Evolutionary conservation across 257 asterid genomes (phyloP), one percentile per base, ranked within the genome.

Genomic region (Apocynum venetum): DNA sequence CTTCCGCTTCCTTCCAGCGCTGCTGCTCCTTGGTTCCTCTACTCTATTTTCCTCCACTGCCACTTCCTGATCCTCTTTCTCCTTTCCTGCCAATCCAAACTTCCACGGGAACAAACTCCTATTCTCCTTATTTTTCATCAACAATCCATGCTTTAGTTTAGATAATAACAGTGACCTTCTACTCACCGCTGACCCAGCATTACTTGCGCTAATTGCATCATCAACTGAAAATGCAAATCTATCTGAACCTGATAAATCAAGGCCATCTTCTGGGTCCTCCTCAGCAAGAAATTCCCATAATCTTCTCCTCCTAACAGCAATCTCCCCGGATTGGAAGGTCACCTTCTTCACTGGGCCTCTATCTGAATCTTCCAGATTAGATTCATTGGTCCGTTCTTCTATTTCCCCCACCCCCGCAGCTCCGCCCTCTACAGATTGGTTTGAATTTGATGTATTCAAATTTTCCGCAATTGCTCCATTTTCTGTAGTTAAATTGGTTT

Each of bases 171-270:
- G 82, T 6, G 97, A 94, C 82, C 97, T 89, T 78, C 97, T 86
- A 81, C 82, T 88, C 86, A 83, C 92, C 2, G 96, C 96, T 76
- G 97, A 89, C 78, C 94, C 97, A 43, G 97, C 92, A 76, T 81
- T 79, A 31, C 86, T 94, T 79, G 92, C 95, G 65, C 94, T 92
- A 76, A 91, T 80, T 14, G 98, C 98, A 80, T 94, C 97, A 74
- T 92, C 96, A 64, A 94, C 97, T 0, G 98, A 91, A 86, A 94
- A 94, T 10, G 98, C 97, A 78, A 94, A 94, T 79, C 98, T 89
- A 78, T 92, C 97, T 20, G 98, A 92, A 76, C 98, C 98, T 0
- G 98, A 94, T 72, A 94, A 90, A 92, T 94, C 97, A 69, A 94
- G 95, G 72, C 98, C 98, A 19, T 90, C 96, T 76, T 88, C 96